A percentile compares a stretch with the other conserved stretches of the same genome.
Evolutionary conservation across 108 stramenopile genomes (phyloP).

Genomic region (Skeletonema tropicum): DNA sequence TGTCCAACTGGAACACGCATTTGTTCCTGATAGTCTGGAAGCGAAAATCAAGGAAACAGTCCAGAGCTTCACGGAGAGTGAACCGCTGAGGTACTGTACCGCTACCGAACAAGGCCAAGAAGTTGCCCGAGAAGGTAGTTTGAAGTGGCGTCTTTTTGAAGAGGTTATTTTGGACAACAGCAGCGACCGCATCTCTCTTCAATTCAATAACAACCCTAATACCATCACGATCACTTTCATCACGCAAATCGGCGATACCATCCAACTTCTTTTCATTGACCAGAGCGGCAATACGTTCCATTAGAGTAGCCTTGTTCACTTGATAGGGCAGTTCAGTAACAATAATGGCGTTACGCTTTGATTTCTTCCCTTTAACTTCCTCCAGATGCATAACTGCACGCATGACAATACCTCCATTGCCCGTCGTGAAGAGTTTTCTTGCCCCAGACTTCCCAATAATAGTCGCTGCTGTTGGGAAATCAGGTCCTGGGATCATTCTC

Average conservation of each 20-base stretch:
- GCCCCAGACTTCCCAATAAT: constrained; percentile 86
- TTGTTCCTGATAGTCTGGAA: constrained; percentile 91
- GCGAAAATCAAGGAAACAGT: constrained; percentile 92
- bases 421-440: constrained; percentile 79
- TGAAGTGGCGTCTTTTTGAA: constrained; percentile 95
- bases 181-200: constrained; percentile 93
- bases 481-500: constrained; percentile 87
- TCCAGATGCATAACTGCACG: constrained; percentile 91
- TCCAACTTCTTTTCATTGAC: constrained; percentile 97
- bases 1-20: constrained; percentile 71
- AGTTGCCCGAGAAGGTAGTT: constrained; percentile 92
- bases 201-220: constrained; percentile 98
- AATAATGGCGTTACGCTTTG: constrained; percentile 85
- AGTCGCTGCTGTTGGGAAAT: constrained; percentile 95
- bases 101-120: constrained; percentile 82
- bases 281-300: constrained; percentile 93
- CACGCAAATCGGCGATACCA: constrained; percentile 85
- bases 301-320: constrained; percentile 93
- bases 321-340: constrained; percentile 96
- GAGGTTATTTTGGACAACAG: constrained; percentile 89
- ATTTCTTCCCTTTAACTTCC: constrained; percentile 59
- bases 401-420: constrained; percentile 90
- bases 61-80: constrained; percentile 84
- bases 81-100: constrained; percentile 89
- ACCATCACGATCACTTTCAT: constrained; percentile 95